Percentiles rank a stretch among this genome's conserved stretches.
These are phyloP conservation scores for Piromyces sp. DNA, from an alignment of 192 early-diverging fungal species.

Conservation along the genomic window DNA sequence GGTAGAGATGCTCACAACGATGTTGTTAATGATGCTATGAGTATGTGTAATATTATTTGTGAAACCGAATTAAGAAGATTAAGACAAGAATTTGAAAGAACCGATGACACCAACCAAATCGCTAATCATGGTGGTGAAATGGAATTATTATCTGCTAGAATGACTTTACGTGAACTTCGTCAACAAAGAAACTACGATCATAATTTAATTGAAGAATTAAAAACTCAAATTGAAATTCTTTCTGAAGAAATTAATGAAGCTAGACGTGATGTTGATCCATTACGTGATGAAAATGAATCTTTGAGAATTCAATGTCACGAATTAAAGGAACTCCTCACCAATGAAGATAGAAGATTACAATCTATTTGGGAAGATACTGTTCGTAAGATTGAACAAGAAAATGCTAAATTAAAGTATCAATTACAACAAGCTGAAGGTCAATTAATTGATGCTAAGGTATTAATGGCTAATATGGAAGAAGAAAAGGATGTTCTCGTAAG, in stretches of 20 bases:
- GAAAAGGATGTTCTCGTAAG: background rate
- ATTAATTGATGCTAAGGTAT: background rate
- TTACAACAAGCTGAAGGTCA: background rate
- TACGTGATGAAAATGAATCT: background rate
- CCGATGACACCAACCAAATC: background rate
- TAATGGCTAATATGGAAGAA: background rate
- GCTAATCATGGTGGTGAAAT: background rate
- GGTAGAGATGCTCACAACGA: conserved; percentile 8
- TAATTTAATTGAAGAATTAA: background rate
- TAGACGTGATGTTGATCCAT: background rate
- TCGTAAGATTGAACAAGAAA: background rate
- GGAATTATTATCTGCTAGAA: background rate
- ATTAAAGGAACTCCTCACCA: background rate
- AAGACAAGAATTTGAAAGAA: conserved; percentile 3
- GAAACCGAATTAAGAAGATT: conserved; percentile 1
- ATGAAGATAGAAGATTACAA: background rate
- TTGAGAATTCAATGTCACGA: background rate
- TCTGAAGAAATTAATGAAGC: background rate
- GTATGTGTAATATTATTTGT: conserved; percentile 9
- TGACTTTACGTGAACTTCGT: background rate
- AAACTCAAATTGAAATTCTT: background rate
- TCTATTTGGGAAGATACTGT: background rate
- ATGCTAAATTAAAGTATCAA: background rate
- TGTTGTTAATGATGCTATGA: conserved; percentile 18
- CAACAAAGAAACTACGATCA: background rate